Base-by-base conservation (phyloP, 345 rosid species). In the Nephelium lappaceum region DNA sequence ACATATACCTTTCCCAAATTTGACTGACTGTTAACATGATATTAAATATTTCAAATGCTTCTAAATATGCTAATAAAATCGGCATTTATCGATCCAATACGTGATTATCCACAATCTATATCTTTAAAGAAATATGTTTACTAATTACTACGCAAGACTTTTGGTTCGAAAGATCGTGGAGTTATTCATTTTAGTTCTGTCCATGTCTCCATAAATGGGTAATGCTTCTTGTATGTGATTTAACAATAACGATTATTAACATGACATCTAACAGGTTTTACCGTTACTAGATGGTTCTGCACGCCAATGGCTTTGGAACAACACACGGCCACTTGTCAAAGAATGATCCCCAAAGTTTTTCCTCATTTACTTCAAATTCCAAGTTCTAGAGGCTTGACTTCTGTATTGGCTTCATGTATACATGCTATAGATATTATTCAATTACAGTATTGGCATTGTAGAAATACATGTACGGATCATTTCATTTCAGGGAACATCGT, bases 251-350 rank as follows among this genome's bases (percentile, higher is more conserved):
- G 18, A 63, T 76, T 15, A 47, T 60, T 76, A 72, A 83, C 51
- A 12, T 55, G 5, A 8, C 21, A 19, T 39, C 53, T 45, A 23
- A 62, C 93, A 95, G 99, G 96, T 95, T 81, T 93, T 98, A 15
- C 94, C 94, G 1, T 83, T 93, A 77, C 75, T 95, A 79, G 93
- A 93, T 75, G 97, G 96, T 64, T 84, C 88, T 27, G 92, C 91
- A 24, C 83, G 77, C 21, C 85, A 92, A 60, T 95, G 99, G 99
- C 98, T 93, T 12, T 88, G 97, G 96, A 82, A 86, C 90, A 92
- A 88, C 88, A 95, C 97, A 0, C 82, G 87, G 60, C 93, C 93
- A 0, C 61, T 95, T 61, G 76, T 80, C 57, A 81, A 86, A 67
- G 77, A 77, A 67, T 92, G 88, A 92, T 67, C 5, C 27, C 23